Base-by-base conservation (phyloP, 2,329 filamentous ascomycete genomes). In the Chaetomium sp. region DNA sequence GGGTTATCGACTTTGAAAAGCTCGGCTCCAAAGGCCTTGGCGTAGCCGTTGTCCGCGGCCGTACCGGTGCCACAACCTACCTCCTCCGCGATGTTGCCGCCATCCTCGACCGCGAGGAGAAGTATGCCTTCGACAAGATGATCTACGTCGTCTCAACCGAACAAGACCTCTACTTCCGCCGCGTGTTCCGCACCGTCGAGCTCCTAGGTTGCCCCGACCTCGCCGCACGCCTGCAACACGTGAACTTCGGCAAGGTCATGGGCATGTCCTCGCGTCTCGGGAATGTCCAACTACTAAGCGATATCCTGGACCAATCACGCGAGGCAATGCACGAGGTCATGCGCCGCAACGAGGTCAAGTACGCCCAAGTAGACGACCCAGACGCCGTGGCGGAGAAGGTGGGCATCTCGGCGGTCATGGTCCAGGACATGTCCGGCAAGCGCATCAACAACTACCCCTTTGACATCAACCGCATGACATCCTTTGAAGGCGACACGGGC, bases 291-390 rank as follows among this genome's bases (percentile, higher is more conserved):
- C 77, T 82, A 62, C 71, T 82, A 55, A 74, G 80, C 58, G 77
- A 80, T 56, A 80, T 84, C 59, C 71, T 85, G 36, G 71, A 76
- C 51, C 73, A 80, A 60, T 80, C 82, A 8, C 74, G 78, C 62
- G 81, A 85, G 37, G 82, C 82, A 69, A 88, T 88, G 85, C 84
- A 87, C 70, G 82, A 86, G 45, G 83, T 87, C 43, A 87, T 88
- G 55, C 47, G 52, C 2, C 1, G 1, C n/a, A 57, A 57, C 33
- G 47, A 36, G 0, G 52, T 44, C 55, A 57, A 57, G 48, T 54
- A 57, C 48, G 32, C 52, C 82, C 82, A 86, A 67, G 79, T 88
- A 19, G 78, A 78, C 56, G 74, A 88, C 58, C 85, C 85, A 0
- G 79, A 78, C 45, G 72, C 76, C 58, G 81, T 79, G 2, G 83